Percentiles rank a stretch among this genome's conserved stretches.
Conservation (phyloP, 495 filamentous ascomycete species). For the Aspergillus ostianus region DNA sequence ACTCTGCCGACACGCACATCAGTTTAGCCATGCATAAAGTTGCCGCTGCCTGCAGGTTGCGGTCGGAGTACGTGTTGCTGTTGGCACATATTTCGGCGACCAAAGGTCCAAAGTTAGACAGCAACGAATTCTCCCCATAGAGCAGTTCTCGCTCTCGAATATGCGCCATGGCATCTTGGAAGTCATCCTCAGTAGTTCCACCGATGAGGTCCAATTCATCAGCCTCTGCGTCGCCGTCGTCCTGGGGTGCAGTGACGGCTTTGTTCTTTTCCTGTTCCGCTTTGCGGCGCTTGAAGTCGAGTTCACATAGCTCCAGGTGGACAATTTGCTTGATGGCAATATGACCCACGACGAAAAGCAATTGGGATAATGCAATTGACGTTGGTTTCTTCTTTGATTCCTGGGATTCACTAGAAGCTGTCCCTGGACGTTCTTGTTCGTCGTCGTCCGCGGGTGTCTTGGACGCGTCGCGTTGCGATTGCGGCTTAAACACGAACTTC, state of each 20-base stretch:
- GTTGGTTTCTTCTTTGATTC: constrained; percentile 36
- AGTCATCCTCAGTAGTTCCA: constrained; percentile 97
- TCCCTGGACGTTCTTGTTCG: constrained; percentile 46
- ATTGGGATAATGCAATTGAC: constrained; percentile 77
- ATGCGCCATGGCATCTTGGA: constrained; percentile 91
- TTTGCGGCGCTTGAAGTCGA: constrained; percentile 96
- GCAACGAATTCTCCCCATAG: constrained; percentile 79
- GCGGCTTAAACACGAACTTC: constrained; percentile 67
- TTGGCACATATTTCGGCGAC: constrained; percentile 92
- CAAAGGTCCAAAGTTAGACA: constrained; percentile 86
- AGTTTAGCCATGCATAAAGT: constrained; percentile 97
- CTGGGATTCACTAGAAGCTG: constrained; percentile 34
- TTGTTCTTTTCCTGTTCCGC: constrained; percentile 88
- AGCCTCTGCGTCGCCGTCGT: constrained; percentile 49
- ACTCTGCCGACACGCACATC: constrained; percentile 94
- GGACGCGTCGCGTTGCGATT: constrained; percentile 34
- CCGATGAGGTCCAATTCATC: constrained; percentile 96
- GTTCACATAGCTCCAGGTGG: constrained; percentile 95
- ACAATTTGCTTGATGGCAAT: constrained; percentile 99
- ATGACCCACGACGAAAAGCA: constrained; percentile 94
- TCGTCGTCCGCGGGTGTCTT: constrained; percentile 31
- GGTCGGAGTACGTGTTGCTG: constrained; percentile 84
- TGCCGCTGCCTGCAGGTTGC: constrained; percentile 84
- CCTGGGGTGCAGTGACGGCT: constrained; percentile 48
- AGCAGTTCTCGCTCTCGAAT: constrained; percentile 93